Evolutionary conservation across 2,329 filamentous ascomycete genomes (phyloP).

Genomic region (Dactylellina leptospora): DNA sequence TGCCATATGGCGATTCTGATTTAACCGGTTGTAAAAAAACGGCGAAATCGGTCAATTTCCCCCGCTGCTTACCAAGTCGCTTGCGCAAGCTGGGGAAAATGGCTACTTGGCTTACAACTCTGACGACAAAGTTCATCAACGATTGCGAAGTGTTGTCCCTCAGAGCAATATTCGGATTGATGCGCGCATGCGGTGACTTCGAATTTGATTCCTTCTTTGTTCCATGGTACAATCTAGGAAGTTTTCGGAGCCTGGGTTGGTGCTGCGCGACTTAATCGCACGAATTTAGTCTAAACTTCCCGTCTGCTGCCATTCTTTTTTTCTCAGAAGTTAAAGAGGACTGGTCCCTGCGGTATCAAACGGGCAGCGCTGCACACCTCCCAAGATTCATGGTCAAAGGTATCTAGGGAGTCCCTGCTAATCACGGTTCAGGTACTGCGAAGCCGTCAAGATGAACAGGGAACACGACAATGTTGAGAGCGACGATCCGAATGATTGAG

Average conservation of each 20-base stretch:
- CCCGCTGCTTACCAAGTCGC: no score
- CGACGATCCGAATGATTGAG: constrained; percentile 21
- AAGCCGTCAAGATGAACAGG: constrained; percentile 34
- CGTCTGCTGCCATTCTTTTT: no score
- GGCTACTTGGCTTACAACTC: background rate
- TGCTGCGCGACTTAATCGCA: constrained; percentile 30
- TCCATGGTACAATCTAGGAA: constrained; percentile 37
- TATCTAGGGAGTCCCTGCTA: constrained; percentile 49
- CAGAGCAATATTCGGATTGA: background rate
- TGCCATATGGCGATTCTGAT: constrained; percentile 2
- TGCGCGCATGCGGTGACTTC: background rate
- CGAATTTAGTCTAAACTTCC: constrained; percentile 11
- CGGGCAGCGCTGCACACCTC: constrained; percentile 7
- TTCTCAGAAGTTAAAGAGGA: constrained; percentile 13
- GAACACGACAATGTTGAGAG: background rate
- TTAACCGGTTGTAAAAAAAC: constrained; percentile 21
- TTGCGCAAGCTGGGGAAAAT: no score
- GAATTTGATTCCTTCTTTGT: background rate
- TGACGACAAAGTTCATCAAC: constrained; percentile 5
- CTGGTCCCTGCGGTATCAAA: constrained; percentile 22
- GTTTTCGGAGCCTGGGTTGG: constrained; percentile 28
- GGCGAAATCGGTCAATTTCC: constrained; percentile 6
- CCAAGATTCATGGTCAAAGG: constrained; percentile 20
- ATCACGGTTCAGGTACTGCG: constrained; percentile 45
- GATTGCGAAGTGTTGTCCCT: background rate